Evolutionary conservation across 177 flowering plant species (phyloP).

Genomic region (Vitis hybrid): DNA sequence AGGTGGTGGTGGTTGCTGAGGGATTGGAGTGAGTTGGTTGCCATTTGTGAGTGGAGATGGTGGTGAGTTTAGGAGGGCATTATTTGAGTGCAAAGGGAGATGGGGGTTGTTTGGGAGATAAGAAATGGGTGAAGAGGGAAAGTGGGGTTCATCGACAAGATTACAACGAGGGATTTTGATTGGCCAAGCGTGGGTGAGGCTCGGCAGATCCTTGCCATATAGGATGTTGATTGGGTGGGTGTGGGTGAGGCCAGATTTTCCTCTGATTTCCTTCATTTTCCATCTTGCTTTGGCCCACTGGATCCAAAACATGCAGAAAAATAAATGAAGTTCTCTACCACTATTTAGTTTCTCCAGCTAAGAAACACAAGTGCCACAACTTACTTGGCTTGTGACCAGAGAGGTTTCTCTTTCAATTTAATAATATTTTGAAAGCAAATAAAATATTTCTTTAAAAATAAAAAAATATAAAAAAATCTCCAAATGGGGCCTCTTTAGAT

Average conservation of each 20-base stretch:
- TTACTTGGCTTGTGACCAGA: too few species aligned
- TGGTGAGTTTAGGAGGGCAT: slow-evolving; percentile 53
- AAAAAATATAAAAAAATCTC: too few species aligned
- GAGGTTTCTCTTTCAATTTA: too few species aligned
- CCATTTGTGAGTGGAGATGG: slow-evolving; percentile 38
- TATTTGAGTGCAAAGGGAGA: background rate
- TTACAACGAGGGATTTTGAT: slow-evolving; percentile 36
- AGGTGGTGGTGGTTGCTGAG: slow-evolving; percentile 31
- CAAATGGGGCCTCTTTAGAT: too few species aligned
- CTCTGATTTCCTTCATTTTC: too few species aligned
- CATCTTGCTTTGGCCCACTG: too few species aligned
- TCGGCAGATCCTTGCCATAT: slow-evolving; percentile 9
- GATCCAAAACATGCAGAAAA: too few species aligned
- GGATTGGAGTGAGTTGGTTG: slow-evolving; percentile 19
- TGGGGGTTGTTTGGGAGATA: slow-evolving; percentile 24
- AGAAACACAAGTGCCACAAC: too few species aligned
- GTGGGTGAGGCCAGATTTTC: slow-evolving; percentile 53
- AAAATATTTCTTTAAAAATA: too few species aligned
- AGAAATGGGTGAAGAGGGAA: slow-evolving; percentile 34
- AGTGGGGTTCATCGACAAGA: slow-evolving; percentile 18
- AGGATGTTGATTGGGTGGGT: slow-evolving; percentile 50
- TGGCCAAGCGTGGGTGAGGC: slow-evolving; percentile 56
- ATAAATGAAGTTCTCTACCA: too few species aligned
- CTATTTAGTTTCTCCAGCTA: too few species aligned
- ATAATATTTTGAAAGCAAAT: too few species aligned